These are phyloP conservation scores for Neobulgaria alba DNA, from an alignment of 2,329 filamentous ascomycete species.

Conservation along the genomic window DNA sequence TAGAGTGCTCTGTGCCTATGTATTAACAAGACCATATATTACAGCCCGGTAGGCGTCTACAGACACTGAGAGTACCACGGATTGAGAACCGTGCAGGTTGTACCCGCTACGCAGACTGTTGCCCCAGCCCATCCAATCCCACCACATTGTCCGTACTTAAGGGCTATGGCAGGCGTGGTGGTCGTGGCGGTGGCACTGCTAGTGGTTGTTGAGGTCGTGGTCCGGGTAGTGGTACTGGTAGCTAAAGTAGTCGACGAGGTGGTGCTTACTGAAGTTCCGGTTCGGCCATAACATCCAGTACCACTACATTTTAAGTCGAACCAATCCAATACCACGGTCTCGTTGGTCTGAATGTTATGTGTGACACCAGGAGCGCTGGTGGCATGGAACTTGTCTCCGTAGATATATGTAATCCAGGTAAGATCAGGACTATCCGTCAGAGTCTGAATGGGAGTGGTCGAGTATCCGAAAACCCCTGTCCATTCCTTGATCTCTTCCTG, in stretches of 20 bases:
- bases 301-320: constrained; percentile 18
- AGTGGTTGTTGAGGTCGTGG: neutral
- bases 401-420: constrained; percentile 23
- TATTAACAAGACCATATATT: too few relatives aligned
- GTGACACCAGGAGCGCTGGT: constrained; percentile 13
- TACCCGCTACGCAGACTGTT: constrained; percentile 7
- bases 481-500: constrained; percentile 38
- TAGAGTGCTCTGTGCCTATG: too few relatives aligned
- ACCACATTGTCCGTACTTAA: constrained; percentile 9
- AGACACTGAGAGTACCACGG: constrained; percentile 13
- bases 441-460: constrained; percentile 16
- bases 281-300: constrained; percentile 2
- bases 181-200: neutral
- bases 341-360: constrained; percentile 21
- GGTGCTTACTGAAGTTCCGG: neutral
- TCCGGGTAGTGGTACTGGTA: neutral
- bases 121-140: constrained; percentile 9
- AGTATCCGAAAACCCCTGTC: constrained; percentile 37
- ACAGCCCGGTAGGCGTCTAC: too few relatives aligned
- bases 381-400: constrained; percentile 17
- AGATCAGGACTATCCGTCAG: constrained; percentile 19
- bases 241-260: constrained; percentile 1
- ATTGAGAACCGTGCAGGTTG: constrained; percentile 7
- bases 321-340: constrained; percentile 15
- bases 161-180: neutral